Base-by-base conservation (phyloP, 2,329 filamentous ascomycete species). In the Xylariaceae sp. region DNA sequence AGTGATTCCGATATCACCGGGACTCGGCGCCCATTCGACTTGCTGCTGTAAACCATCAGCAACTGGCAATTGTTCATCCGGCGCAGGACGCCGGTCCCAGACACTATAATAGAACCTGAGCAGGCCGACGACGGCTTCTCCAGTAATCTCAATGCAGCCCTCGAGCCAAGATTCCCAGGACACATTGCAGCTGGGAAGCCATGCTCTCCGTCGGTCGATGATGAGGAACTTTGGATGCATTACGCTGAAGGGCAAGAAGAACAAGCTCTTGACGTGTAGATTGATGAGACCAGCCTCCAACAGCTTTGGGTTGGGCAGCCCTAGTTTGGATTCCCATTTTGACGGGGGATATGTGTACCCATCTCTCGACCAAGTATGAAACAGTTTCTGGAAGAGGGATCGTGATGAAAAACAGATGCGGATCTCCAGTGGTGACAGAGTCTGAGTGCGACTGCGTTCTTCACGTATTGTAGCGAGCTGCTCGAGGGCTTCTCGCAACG, bases 141-240 rank as follows among this genome's bases (percentile, higher is more conserved):
- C 89, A 5, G 78, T 77, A 9, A 93, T 73, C 57, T 85, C 83
- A 2, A 93, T 75, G 58, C 87, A 90, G 0, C 87, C 88, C 71
- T 95, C 90, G 30, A 93, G 87, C 90, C 90, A 95, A n/a, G 84
- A 74, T 72, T 94, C 90, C 88, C 88, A 94, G 68, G 88, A 92
- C 3, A 95, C 84, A 67, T 95, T 95, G 73, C 89, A 92, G 67
- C 88, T 91, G 0, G 90, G 90, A 8, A 94, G 73, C 67, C 88
- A 87, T 0, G 88, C 88, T 2, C 75, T 78, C 37, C 77, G 72
- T 0, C 87, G 80, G 70, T 95, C 90, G 1, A 93, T 73, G 11
- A 94, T 79, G 44, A 93, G 79, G 66, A 90, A 93, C 68, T 95
- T 95, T 0, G 90, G 88, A 70, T 95, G 90, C 85, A 94, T 89